Percentiles rank a stretch among this genome's conserved stretches.
phyloP scores from a whole-genome alignment of 2,329 filamentous ascomycete genomes.

The Trichoderma sp. region DNA sequence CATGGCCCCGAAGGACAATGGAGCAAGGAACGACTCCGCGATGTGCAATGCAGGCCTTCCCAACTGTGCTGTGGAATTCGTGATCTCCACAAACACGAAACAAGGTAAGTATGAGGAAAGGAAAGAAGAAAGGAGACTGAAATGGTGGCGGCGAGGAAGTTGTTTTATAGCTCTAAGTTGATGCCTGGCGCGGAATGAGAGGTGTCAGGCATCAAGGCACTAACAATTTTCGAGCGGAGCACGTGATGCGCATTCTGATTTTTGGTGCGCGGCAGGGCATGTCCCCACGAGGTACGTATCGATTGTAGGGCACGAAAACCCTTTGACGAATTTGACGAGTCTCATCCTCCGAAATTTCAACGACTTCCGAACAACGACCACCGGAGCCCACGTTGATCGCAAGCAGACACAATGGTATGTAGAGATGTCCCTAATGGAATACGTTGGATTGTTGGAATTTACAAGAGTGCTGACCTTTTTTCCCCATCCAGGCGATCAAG shows the following conservation, averaged over 20 bases:
- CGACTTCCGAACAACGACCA: slow-evolving; percentile 44
- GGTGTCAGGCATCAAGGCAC: slow-evolving; percentile 19
- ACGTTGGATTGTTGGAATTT: slow-evolving; percentile 27
- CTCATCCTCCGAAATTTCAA: slow-evolving; percentile 42
- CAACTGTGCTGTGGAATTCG: slow-evolving; percentile 45
- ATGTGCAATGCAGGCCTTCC: slow-evolving; percentile 58
- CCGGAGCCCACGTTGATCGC: slow-evolving; percentile 51
- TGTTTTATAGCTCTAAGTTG: slow-evolving; percentile 38
- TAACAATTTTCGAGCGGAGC: slow-evolving; percentile 14
- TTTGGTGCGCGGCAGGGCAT: slow-evolving; percentile 26
- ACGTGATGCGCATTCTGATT: slow-evolving; percentile 28
- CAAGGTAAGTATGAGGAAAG: slow-evolving; percentile 58
- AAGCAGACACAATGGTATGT: slow-evolving; percentile 57
- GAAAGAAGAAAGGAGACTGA: slow-evolving; percentile 35
- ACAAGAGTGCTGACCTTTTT: slow-evolving; percentile 36
- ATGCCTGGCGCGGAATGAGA: slow-evolving; percentile 30
- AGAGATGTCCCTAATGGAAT: slow-evolving; percentile 27
- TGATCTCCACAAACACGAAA: slow-evolving; percentile 47
- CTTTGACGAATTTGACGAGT: slow-evolving; percentile 45
- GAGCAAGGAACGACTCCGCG: slow-evolving; percentile 51
- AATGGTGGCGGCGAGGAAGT: slow-evolving; percentile 3
- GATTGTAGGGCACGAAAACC: slow-evolving; percentile 46
- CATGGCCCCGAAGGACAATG: slow-evolving; percentile 58
- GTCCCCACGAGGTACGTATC: slow-evolving; percentile 38
- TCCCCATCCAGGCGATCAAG: slow-evolving; percentile 79